Evolutionary conservation across 352 stramenopile species (phyloP).

Genomic region (Elongisporangium undulatum): DNA sequence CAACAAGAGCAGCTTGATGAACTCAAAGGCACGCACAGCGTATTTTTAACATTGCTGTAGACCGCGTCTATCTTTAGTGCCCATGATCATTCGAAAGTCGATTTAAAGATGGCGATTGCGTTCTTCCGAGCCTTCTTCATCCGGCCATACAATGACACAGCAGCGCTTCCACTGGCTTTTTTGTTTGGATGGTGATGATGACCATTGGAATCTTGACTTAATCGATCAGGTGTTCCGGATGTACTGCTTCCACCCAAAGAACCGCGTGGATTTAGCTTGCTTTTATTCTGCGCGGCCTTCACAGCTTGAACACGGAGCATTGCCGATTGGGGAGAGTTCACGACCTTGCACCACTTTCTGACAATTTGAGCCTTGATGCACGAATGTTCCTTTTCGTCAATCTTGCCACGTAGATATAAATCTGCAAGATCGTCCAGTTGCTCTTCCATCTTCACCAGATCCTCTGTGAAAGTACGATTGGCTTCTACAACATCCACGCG

Average conservation of each 20-base stretch:
- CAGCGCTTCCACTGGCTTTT: constrained; percentile 18
- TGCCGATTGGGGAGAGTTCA: constrained; percentile 76
- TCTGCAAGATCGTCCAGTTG: constrained; percentile 68
- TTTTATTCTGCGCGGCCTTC: constrained; percentile 14
- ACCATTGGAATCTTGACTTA: background rate
- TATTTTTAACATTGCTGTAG: background rate
- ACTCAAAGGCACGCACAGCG: background rate
- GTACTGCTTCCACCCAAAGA: constrained; percentile 13
- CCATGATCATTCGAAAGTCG: constrained; percentile 64
- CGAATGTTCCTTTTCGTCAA: constrained; percentile 83
- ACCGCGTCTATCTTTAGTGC: background rate
- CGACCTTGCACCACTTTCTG: constrained; percentile 74
- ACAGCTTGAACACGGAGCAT: constrained; percentile 67
- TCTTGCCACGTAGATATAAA: constrained; percentile 71
- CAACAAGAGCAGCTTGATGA: background rate
- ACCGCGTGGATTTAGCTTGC: background rate
- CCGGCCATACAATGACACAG: constrained; percentile 61
- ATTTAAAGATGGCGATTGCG: constrained; percentile 79
- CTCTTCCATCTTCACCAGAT: constrained; percentile 78
- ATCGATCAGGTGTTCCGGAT: background rate
- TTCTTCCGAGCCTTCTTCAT: constrained; percentile 85
- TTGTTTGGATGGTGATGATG: background rate
- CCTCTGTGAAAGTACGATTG: constrained; percentile 57
- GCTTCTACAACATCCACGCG: constrained; percentile 66
- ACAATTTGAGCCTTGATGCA: constrained; percentile 82